Evolutionary conservation across 768 basidiomycete species (phyloP).

Genomic region (Candolleomyces efflorescens): DNA sequence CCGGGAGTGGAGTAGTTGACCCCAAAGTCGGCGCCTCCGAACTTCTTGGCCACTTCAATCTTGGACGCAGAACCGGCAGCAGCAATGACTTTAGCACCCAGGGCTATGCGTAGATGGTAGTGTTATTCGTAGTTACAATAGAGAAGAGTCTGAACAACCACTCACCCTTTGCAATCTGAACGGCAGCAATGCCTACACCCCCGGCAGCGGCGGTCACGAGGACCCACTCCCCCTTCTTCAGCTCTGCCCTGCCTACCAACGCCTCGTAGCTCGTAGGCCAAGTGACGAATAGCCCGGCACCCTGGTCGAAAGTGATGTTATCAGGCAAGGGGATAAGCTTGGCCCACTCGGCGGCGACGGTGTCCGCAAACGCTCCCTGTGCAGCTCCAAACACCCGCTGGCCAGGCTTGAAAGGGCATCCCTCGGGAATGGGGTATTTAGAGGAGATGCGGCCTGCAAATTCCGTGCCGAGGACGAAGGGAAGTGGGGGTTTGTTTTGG

Average conservation of each 20-base stretch:
- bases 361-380: constrained; percentile 81
- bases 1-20: constrained; percentile 73
- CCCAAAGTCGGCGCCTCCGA: constrained; percentile 79
- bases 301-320: constrained; percentile 77
- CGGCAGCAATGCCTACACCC: constrained; percentile 88
- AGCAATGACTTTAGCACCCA: constrained; percentile 94
- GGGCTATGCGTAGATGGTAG: constrained; percentile 37
- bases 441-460: constrained; percentile 75
- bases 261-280: constrained; percentile 95
- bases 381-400: constrained; percentile 84
- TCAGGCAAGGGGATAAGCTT: constrained; percentile 66
- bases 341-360: constrained; percentile 50
- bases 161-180: constrained; percentile 88
- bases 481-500: constrained; percentile 77
- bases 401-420: constrained; percentile 75
- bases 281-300: constrained; percentile 80
- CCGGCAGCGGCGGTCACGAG: constrained; percentile 95
- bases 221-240: constrained; percentile 85
- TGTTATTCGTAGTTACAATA: neutral
- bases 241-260: constrained; percentile 75
- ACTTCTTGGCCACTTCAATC: constrained; percentile 67
- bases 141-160: neutral
- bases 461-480: constrained; percentile 82
- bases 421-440: constrained; percentile 72
- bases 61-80: constrained; percentile 81